Base-by-base conservation (phyloP, 2,329 filamentous ascomycete species). In the Colletotrichum coccodes region DNA sequence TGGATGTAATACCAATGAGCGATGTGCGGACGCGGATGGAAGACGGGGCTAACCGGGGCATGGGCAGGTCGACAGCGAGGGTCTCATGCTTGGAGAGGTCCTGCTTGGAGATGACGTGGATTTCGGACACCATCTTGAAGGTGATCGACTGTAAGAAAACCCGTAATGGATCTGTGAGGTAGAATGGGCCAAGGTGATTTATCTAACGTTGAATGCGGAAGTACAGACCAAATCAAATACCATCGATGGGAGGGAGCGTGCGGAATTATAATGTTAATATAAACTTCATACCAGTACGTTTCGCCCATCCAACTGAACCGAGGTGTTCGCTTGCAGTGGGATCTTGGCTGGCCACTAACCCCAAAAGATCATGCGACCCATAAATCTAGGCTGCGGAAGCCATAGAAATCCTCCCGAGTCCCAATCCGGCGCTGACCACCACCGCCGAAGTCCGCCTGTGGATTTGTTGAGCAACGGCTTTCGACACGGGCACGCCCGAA, bases 1-100 rank as follows among this genome's bases (percentile, higher is more conserved):
- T 81, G 40, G 75, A 70, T 1, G 78, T 78, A 1, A 81, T 72
- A 26, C 72, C 71, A 11, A 81, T 52, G 2, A 79, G 71, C 9
- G 70, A 54, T 4, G 77, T 76, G 28, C 74, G 74, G 6, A 77
- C 66, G 21, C 76, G 75, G 16, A 81, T 66, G 12, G 77, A 79
- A 3, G 75, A 78, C 2, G 73, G 63, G 2, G 61, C 69, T 0
- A 79, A 65, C 1, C 18, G 38, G 18, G 53, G 72, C 53, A 38
- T 57, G 60, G 32, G 64, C 7, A 59, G 32, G 7, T 64, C 26
- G 52, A 52, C 38, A 8, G 64, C 12, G 30, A 72, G 30, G 18
- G 61, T 58, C 46, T 64, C 70, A 66, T 78, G 75, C n/a, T 74
- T 57, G 28, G 58, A 42, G 53, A 74, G 73, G 26, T 78, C 72